These are phyloP conservation scores for Naganishia cerealis DNA, from an alignment of 1,284 basidiomycete genomes.

Conservation along the genomic window DNA sequence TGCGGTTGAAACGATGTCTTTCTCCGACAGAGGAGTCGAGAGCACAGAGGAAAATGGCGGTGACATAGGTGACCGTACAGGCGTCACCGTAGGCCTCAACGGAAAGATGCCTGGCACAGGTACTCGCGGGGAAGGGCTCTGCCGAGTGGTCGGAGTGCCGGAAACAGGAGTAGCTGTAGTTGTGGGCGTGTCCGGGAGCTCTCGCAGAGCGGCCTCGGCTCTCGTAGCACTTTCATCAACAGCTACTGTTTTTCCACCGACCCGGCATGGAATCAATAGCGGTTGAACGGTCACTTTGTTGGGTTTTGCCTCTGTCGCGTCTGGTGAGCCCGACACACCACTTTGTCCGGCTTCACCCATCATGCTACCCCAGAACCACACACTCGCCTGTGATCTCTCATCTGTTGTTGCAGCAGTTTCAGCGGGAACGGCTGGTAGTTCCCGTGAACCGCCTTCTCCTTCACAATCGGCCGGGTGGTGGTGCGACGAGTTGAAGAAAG, in stretches of 20 bases:
- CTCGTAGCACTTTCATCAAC: neutral
- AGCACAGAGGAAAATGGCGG: neutral
- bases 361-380: neutral
- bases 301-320: neutral
- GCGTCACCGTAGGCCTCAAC: neutral
- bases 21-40: neutral
- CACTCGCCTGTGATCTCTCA: neutral
- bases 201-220: conserved; percentile 24
- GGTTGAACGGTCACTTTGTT: neutral
- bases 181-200: conserved; percentile 59
- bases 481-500: conserved; percentile 66
- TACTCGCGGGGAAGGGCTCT: conserved; percentile 37
- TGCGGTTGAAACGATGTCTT: neutral
- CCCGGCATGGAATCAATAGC: neutral
- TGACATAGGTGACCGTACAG: neutral
- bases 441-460: neutral
- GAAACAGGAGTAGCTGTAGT: conserved; percentile 61
- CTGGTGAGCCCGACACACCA: neutral
- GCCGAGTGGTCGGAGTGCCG: conserved; percentile 33
- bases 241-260: neutral
- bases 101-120: conserved; percentile 27
- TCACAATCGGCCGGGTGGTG: conserved; percentile 57
- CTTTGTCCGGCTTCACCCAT: neutral
- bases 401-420: neutral
- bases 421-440: neutral